Percentiles rank a stretch among this genome's conserved stretches.
Conservation (phyloP, 805 yeast species). For the Cyberlindnera galapagoensis region DNA sequence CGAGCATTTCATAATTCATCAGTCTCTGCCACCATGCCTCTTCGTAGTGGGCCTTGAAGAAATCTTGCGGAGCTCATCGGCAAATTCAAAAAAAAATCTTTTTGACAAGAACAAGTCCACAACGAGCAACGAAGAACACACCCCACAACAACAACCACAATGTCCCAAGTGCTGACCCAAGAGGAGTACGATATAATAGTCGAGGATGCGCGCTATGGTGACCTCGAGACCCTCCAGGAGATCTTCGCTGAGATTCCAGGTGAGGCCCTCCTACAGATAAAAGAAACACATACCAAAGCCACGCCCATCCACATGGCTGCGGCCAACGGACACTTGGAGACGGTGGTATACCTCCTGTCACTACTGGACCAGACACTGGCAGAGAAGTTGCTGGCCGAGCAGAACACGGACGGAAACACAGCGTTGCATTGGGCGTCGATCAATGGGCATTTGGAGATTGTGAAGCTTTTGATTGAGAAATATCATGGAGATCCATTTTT, state of each 20-base stretch:
- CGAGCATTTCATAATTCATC: too few species aligned
- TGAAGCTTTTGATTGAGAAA: conserved; percentile 62
- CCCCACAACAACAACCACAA: conserved; percentile 1
- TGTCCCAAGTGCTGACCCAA: conserved; percentile 34
- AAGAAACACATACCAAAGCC: conserved; percentile 57
- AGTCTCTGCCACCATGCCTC: too few species aligned
- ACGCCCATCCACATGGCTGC: conserved; percentile 94
- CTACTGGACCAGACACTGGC: conserved; percentile 41
- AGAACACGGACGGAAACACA: conserved; percentile 84
- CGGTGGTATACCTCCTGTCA: conserved; percentile 52
- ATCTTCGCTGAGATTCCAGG: conserved; percentile 56
- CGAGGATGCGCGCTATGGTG: conserved; percentile 85
- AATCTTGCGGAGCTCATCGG: too few species aligned
- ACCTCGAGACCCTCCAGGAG: conserved; percentile 64
- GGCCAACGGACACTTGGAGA: conserved; percentile 83
- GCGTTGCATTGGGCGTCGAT: conserved; percentile 95
- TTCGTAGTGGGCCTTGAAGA: too few species aligned
- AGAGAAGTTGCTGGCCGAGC: conserved; percentile 37
- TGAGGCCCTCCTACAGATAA: conserved; percentile 34
- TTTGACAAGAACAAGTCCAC: too few species aligned
- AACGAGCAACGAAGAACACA: neutral
- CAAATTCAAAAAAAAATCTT: too few species aligned
- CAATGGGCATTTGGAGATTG: conserved; percentile 75
- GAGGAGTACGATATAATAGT: conserved; percentile 82
- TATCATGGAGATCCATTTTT: conserved; percentile 76